Base-by-base conservation (phyloP, 179 eudicot genomes). In the Carnegiea gigantea region DNA sequence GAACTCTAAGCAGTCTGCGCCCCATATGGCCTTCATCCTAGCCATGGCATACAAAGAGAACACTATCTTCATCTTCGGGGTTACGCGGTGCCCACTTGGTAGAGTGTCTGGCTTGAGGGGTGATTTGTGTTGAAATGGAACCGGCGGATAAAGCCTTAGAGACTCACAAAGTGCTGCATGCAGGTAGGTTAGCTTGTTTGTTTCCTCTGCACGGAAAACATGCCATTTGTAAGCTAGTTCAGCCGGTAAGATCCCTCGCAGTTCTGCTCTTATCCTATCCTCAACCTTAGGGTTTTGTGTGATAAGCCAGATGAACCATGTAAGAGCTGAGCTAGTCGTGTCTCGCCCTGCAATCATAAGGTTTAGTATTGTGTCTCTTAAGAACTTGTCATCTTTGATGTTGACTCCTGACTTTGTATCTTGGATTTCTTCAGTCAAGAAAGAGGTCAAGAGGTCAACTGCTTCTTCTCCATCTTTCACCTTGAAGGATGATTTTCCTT, bases 251-350 rank as follows among this genome's bases (percentile, higher is more conserved):
- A 28, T 7, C 43, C 77, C 40, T 70, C 81, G 81, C 24, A 90
- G 83, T 68, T 90, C 92, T 24, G 86, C 88, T 77, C 85, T 75
- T 15, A 90, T 78, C 80, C 80, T 86, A 2, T 82, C 73, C 85
- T 83, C 86, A 7, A 89, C 86, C 38, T 70, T 67, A 44, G 91
- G 92, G 82, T 90, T 80, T 23, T 84, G 85, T 53, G 86, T 68
- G 71, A 89, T 80, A 5, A 90, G 85, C 92, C 92, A 90, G 46
- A 84, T 46, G 64, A 90, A 90, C 91, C 91, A 90, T 21, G 92
- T 87, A 57, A 90, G 89, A 64, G 90, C 90, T 4, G 92, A 87
- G 67, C 91, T 84, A 3, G 92, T 90, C 5, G 91, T 90, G 85
- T 90, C 92, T 77, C 92, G 81, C 26, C 92, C 91, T 15, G 91